Percentiles rank a stretch among this genome's conserved stretches.
phyloP scores from a whole-genome alignment of 1,284 basidiomycete genomes.

The Rhodotorula sp. region DNA sequence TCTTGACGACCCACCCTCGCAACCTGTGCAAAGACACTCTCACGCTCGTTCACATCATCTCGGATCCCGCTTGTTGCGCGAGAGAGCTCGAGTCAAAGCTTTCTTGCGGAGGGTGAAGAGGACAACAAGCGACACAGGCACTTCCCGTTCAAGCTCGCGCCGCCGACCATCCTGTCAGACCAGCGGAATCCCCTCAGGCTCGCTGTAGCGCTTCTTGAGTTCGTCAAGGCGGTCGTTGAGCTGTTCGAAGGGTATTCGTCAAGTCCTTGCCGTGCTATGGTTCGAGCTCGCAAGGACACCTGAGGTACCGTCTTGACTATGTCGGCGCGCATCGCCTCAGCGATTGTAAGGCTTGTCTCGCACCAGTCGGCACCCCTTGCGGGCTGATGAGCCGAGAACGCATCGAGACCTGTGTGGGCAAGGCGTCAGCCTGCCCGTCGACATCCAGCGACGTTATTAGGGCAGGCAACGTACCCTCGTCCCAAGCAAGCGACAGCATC shows the following conservation, averaged over 20 bases:
- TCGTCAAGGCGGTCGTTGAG: not conserved
- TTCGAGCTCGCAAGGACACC: too few relatives aligned
- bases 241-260: too few relatives aligned
- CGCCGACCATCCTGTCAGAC: too few relatives aligned
- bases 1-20: not conserved
- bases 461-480: constrained; percentile 8
- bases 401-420: constrained; percentile 4
- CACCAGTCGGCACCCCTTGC: not conserved
- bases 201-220: not conserved
- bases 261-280: too few relatives aligned
- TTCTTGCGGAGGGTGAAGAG: too few relatives aligned
- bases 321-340: not conserved
- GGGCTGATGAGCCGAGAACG: not conserved
- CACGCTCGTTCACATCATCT: not conserved
- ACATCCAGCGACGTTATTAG: not conserved
- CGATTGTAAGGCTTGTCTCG: not conserved
- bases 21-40: constrained; percentile 3
- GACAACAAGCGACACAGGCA: not conserved
- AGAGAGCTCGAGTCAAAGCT: not conserved
- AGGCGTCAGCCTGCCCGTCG: too few relatives aligned
- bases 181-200: too few relatives aligned
- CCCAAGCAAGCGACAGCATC: constrained; percentile 20
- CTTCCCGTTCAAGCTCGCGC: not conserved
- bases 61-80: not conserved
- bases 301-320: constrained; percentile 1